phyloP scores from a whole-genome alignment of 129 eudicot genomes.

The Logfia minima region DNA sequence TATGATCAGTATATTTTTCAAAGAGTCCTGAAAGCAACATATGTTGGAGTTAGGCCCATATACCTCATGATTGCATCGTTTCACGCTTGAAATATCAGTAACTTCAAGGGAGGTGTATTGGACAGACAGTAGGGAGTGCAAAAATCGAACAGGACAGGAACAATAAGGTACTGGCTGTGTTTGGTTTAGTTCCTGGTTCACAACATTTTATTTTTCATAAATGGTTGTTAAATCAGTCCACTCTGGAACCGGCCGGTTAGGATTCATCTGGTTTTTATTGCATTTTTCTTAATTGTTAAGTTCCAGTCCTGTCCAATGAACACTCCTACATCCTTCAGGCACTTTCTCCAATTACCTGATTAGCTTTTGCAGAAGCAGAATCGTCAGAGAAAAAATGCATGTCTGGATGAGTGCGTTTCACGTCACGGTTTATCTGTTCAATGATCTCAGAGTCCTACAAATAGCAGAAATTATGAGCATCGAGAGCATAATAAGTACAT shows the following conservation, averaged over 20 bases:
- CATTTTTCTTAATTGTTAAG: neutral
- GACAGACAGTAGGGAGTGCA: neutral
- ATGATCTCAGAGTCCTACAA: constrained; percentile 87
- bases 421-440: constrained; percentile 96
- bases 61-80: constrained; percentile 17
- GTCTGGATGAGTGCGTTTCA: constrained; percentile 94
- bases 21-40: constrained; percentile 61
- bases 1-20: constrained; percentile 68
- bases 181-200: neutral
- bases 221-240: neutral
- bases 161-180: neutral
- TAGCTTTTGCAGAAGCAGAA: constrained; percentile 62
- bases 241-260: neutral
- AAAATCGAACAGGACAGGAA: neutral
- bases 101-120: neutral
- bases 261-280: neutral
- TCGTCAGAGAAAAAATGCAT: constrained; percentile 85
- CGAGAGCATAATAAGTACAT: constrained; percentile 13
- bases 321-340: neutral
- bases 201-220: neutral
- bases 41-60: constrained; percentile 6
- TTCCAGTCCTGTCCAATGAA: neutral
- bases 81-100: constrained; percentile 8
- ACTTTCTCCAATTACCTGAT: constrained; percentile 53
- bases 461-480: constrained; percentile 10